Base-by-base conservation (phyloP, 129 eudicot species). In the Artemisia annua region DNA sequence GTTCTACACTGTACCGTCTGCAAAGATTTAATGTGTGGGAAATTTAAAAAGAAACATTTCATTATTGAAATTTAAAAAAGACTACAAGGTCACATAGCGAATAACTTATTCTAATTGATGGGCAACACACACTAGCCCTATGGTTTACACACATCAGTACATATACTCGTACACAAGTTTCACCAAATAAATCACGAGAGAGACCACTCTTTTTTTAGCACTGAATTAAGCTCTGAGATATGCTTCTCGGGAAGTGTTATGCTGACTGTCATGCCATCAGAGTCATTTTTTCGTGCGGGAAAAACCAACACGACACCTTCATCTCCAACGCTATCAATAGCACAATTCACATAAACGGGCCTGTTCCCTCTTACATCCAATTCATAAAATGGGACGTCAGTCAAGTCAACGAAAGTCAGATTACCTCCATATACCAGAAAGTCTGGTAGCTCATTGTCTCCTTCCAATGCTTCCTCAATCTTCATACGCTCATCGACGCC, bases 281-380 rank as follows among this genome's bases (percentile, higher is more conserved):
- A 26, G 5, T 62, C 15, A 6, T 65, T 43, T 60, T 74, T 63
- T 4, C 67, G 72, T 32, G 79, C 79, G 0, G 91, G 90, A 75
- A 82, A 89, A 56, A 89, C 95, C 82, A 92, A 66, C 75, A 92
- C 92, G 8, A 80, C 83, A 67, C 98, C 98, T 64, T 82, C 84
- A 7, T 87, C 96, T 35, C 98, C 98, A 73, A 92, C 50, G 10
- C 84, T 85, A 78, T 92, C 90, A 9, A 92, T 66, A 12, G 51
- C 15, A 67, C 77, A 92, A 18, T 83, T 82, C 17, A 90, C 97
- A 19, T 64, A 43, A 48, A 66, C 63, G 0, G 98, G 96, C 54
- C 48, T 75, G 1, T 87, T 63, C 54, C 95, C 95, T 66, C 78
- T 64, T 8, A 82, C 22, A 48, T 86, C 78, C 32, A 87, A 62